phyloP scores from a whole-genome alignment of 2,329 filamentous ascomycete species.

The Amauroascus verrucosus region DNA sequence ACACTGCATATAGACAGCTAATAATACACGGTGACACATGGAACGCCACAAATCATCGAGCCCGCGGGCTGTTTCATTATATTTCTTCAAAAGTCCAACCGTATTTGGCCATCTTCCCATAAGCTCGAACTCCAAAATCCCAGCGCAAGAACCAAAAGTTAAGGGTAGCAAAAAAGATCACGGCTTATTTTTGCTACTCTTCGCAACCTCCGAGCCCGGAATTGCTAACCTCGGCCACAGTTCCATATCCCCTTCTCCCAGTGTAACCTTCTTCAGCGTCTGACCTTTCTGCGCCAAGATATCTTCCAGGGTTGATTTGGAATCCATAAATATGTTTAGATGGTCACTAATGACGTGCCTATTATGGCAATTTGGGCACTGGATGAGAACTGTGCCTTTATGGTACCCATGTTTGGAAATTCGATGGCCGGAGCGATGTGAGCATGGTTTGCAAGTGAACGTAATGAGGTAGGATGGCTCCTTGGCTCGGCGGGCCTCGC shows the following conservation, averaged over 20 bases:
- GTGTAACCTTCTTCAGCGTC: constrained; percentile 66
- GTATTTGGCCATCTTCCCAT: not conserved
- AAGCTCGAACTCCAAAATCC: not conserved
- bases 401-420: constrained; percentile 95
- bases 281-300: constrained; percentile 42
- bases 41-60: not conserved
- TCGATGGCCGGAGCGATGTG: constrained; percentile 66
- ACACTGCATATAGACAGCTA: not conserved
- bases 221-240: constrained; percentile 62
- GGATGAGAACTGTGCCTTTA: constrained; percentile 75
- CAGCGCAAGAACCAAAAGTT: not conserved
- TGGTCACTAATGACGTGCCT: constrained; percentile 90
- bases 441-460: constrained; percentile 87
- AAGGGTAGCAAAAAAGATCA: not conserved
- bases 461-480: constrained; percentile 72
- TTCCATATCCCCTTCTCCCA: constrained; percentile 78
- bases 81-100: not conserved
- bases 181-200: not conserved
- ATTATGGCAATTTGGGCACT: constrained; percentile 75
- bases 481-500: constrained; percentile 30
- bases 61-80: not conserved
- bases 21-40: not conserved
- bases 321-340: constrained; percentile 50
- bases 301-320: constrained; percentile 35
- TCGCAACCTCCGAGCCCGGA: not conserved